These are phyloP conservation scores for Cryptococcus sp. DNA, from an alignment of 1,284 basidiomycete genomes.

Conservation along the genomic window DNA sequence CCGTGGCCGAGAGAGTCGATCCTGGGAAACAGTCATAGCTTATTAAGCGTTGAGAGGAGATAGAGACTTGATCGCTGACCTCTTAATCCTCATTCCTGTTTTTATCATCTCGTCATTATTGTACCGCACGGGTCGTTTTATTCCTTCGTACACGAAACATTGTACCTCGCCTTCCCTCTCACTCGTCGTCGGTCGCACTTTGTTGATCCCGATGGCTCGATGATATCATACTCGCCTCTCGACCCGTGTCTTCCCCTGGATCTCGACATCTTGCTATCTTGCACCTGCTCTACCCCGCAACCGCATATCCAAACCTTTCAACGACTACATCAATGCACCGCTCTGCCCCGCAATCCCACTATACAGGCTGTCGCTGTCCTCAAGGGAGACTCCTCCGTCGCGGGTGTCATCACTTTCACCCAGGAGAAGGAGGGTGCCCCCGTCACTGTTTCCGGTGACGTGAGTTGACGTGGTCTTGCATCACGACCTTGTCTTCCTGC, in stretches of 20 bases:
- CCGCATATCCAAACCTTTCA: too few species aligned
- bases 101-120: background rate
- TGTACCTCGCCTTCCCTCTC: constrained; percentile 2
- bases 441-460: constrained; percentile 64
- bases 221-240: background rate
- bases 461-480: too few species aligned
- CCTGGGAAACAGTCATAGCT: background rate
- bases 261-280: background rate
- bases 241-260: background rate
- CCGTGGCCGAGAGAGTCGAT: background rate
- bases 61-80: too few species aligned
- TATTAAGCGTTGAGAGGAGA: background rate
- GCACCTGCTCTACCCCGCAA: too few species aligned
- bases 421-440: constrained; percentile 60
- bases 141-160: constrained; percentile 1
- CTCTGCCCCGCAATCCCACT: constrained; percentile 1
- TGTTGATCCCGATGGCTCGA: background rate
- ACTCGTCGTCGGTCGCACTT: background rate
- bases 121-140: background rate
- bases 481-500: too few species aligned
- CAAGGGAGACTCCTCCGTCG: constrained; percentile 62
- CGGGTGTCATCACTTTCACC: constrained; percentile 66
- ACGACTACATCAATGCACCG: too few species aligned
- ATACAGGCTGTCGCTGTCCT: constrained; percentile 67
- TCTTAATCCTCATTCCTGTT: too few species aligned